Base-by-base conservation (phyloP, 2,329 filamentous ascomycete species). In the Volutella citrinella region DNA sequence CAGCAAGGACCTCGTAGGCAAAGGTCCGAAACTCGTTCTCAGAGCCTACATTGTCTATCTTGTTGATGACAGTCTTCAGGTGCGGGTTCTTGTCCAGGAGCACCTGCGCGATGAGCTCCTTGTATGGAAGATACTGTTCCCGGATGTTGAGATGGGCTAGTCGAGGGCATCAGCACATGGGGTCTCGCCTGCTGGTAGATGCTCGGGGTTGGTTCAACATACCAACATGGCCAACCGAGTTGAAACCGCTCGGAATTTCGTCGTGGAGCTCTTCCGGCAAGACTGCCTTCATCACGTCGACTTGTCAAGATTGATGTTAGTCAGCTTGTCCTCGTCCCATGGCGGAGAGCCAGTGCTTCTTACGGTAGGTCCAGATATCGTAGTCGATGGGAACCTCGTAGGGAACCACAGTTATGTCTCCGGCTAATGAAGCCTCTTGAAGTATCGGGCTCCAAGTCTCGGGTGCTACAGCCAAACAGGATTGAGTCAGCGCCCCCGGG, bases 41-140 rank as follows among this genome's bases (percentile, higher is more conserved):
- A 15, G 78, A 76, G 38, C 93, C 93, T 8, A 98, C 91, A 42
- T 87, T 82, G 61, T 95, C 84, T 26, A 84, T 76, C 64, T 98
- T 98, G 73, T 96, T 96, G 66, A 98, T 96, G 48, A 98, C 90
- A 0, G 93, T 98, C 40, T 72, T 75, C 40, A 96, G 78, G 27
- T 67, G 68, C 9, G 80, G 75, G 63, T 95, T 95, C 67, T 98
- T 98, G 68, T 97, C 93, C 32, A 88, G 67, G 14, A 98, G 69
- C 4, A 97, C 82, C 52, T 91, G 72, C 0, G 85, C 93, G 30
- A 97, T 90, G 25, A 97, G 60, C 46, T 84, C 61, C 61, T 93
- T 95, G 69, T 94, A 95, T 1, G 86, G 87, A 10, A 88, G 68
- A 55, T 89, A 96, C 45, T 82, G 76, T 14, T 86, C 80, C 31